A percentile compares a stretch with the other conserved stretches of the same genome.
Evolutionary conservation across 352 stramenopile genomes (phyloP).

Genomic region (Phytophthora tentaculata): DNA sequence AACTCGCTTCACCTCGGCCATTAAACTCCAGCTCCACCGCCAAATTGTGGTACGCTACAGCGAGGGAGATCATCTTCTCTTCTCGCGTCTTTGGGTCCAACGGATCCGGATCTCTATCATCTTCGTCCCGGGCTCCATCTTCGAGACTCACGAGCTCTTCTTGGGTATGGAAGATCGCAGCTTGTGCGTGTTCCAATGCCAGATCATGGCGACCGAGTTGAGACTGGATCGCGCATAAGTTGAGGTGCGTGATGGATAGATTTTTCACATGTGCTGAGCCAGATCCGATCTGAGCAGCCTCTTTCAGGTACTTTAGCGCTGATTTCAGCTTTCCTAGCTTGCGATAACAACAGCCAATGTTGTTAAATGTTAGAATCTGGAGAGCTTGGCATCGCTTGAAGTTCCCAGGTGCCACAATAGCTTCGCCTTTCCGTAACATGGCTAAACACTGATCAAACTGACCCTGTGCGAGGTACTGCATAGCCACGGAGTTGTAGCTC

Average conservation of each 20-base stretch:
- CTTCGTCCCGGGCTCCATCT: slow-evolving; percentile 20
- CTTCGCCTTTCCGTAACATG: slow-evolving; percentile 77
- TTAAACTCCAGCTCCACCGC: slow-evolving; percentile 85
- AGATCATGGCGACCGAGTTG: slow-evolving; percentile 76
- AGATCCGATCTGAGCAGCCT: slow-evolving; percentile 69
- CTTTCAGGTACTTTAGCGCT: slow-evolving; percentile 76
- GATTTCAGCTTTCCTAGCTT: slow-evolving; percentile 79
- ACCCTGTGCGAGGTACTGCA: slow-evolving; percentile 61
- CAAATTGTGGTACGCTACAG: slow-evolving; percentile 84
- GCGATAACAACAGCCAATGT: slow-evolving; percentile 83
- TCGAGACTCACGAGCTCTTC: slow-evolving; percentile 77
- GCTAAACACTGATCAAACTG: slow-evolving; percentile 73
- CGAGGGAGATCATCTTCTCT: slow-evolving; percentile 80
- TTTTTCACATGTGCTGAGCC: slow-evolving; percentile 67
- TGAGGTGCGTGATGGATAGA: slow-evolving; percentile 81
- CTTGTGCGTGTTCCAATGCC: slow-evolving; percentile 76
- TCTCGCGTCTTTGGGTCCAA: slow-evolving; percentile 66
- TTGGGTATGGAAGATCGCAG: slow-evolving; percentile 83
- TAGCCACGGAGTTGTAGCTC: slow-evolving; percentile 80
- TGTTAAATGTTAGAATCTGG: slow-evolving; percentile 86
- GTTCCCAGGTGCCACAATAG: slow-evolving; percentile 68
- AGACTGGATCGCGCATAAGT: slow-evolving; percentile 83
- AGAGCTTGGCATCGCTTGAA: slow-evolving; percentile 71
- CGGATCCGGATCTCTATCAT: slow-evolving; percentile 30
- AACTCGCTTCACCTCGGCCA: slow-evolving; percentile 62